Conservation (phyloP, 2,329 filamentous ascomycete genomes). For the Aureobasidium sp. region DNA sequence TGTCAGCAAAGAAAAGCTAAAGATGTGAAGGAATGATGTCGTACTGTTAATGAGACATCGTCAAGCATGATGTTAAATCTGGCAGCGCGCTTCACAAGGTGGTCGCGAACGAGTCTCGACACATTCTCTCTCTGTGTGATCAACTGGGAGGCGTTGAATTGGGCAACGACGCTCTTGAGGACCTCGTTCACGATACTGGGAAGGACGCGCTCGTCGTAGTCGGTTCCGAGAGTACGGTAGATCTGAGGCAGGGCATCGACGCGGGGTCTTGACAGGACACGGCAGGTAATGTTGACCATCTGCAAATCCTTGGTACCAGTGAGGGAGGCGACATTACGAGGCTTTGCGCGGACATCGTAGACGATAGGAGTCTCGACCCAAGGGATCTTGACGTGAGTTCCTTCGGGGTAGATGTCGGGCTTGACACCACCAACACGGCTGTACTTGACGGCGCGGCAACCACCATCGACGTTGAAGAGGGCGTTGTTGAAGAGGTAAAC, state of each 20-base stretch:
- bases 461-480: constrained; percentile 84
- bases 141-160: constrained; percentile 97
- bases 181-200: constrained; percentile 99
- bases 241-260: constrained; percentile 89
- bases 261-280: constrained; percentile 88
- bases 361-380: constrained; percentile 97
- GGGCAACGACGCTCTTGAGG: constrained; percentile 94
- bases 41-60: constrained; percentile 91
- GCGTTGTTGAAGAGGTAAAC: constrained; percentile 52
- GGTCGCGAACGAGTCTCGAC: constrained; percentile 81
- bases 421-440: constrained; percentile 78
- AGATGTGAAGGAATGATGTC: constrained; percentile 21
- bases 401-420: constrained; percentile 95
- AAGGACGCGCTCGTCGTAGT: constrained; percentile 97
- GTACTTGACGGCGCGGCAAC: constrained; percentile 98
- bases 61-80: constrained; percentile 97
- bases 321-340: constrained; percentile 89
- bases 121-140: constrained; percentile 99
- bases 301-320: constrained; percentile 98
- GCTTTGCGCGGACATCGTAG: constrained; percentile 97
- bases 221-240: constrained; percentile 87
- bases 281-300: constrained; percentile 99
- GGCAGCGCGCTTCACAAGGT: constrained; percentile 80
- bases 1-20: neutral
- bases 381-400: constrained; percentile 87